Evolutionary conservation across 768 basidiomycete genomes (phyloP), one percentile per base, ranked within the genome.

Genomic region (Trametes punicea): DNA sequence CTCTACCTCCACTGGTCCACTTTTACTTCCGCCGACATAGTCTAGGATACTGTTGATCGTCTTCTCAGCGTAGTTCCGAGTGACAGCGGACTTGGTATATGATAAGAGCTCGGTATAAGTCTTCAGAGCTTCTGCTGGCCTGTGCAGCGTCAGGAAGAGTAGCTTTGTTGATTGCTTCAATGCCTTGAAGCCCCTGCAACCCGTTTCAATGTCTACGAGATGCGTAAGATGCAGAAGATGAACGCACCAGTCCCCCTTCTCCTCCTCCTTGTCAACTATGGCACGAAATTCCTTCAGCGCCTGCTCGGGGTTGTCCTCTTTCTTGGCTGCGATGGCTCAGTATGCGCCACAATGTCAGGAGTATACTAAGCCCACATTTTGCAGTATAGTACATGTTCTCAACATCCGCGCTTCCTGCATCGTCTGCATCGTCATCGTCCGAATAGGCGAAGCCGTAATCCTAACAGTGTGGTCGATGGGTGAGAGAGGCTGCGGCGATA

Each of bases 351-450:
- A 8, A 11, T 13, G 25, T 40, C 8, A 16, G 16, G 6, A 36
- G 13, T 20, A 29, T 25, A 31, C 8, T 10, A 23, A 3, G 71
- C 87, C 48, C 62, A 98, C 96, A 86, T 73, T 99, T 99, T 10
- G 97, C 97, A 46, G 87, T 89, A 71, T 98, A 98, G 74, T 99
- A 99, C 82, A 94, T 84, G 68, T 99, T 99, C 75, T 99, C 97
- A 41, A 97, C 84, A 72, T 97, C 95, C 23, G 84, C 89, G 50
- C 83, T 90, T 46, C 81, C 88, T 1, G 83, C 79, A 63, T 89
- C 89, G 53, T 91, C 84, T 26, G 81, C 90, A 26, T 90, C 90
- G 31, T 90, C 92, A 47, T 82, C 87, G 71, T 93, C 95, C 39
- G 94, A 95, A 73, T 98, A 99, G 72, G 94, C 92, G 70, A 98